Conservation (phyloP, 345 rosid species). For the Limnanthes douglasii region DNA sequence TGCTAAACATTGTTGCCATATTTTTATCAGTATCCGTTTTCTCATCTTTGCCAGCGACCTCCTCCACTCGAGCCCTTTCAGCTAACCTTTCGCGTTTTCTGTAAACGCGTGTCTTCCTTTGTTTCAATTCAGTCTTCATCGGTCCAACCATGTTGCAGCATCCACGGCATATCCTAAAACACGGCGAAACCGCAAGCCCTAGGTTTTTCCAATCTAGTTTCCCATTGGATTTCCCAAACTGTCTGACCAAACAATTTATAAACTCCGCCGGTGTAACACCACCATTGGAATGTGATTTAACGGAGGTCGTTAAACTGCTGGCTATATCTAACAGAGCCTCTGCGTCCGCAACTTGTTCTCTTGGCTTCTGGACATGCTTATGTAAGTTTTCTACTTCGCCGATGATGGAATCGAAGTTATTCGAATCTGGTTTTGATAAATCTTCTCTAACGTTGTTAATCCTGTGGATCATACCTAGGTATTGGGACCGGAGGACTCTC, state of each 20-base stretch:
- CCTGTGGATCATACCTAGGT: slow-evolving; percentile 34
- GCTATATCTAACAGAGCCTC: slow-evolving; percentile 72
- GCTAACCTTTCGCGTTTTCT: slow-evolving; percentile 38
- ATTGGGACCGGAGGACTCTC: slow-evolving; percentile 60
- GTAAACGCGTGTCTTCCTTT: slow-evolving; percentile 26
- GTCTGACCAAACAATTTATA: slow-evolving; percentile 26
- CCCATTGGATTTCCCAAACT: slow-evolving; percentile 28
- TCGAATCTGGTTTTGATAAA: slow-evolving; percentile 37
- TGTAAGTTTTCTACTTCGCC: slow-evolving; percentile 58
- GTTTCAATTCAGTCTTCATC: slow-evolving; percentile 63
- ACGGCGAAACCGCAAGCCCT: slow-evolving; percentile 49
- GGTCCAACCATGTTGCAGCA: slow-evolving; percentile 85
- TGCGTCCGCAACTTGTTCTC: slow-evolving; percentile 93
- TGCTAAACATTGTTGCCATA: slow-evolving; percentile 57
- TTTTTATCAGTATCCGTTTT: slow-evolving; percentile 80
- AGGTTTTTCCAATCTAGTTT: slow-evolving; percentile 51
- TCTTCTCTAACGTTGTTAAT: slow-evolving; percentile 67
- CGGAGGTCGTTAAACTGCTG: slow-evolving; percentile 47
- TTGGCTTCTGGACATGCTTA: slow-evolving; percentile 48
- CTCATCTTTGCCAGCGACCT: slow-evolving; percentile 66
- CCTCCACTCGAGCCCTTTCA: slow-evolving; percentile 47
- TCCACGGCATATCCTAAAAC: slow-evolving; percentile 31
- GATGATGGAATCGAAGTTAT: slow-evolving; percentile 38
- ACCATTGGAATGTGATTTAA: slow-evolving; percentile 44
- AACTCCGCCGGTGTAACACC: slow-evolving; percentile 58